Base-by-base conservation (phyloP, 805 yeast species). In the Nakazawaea laoshanensis region DNA sequence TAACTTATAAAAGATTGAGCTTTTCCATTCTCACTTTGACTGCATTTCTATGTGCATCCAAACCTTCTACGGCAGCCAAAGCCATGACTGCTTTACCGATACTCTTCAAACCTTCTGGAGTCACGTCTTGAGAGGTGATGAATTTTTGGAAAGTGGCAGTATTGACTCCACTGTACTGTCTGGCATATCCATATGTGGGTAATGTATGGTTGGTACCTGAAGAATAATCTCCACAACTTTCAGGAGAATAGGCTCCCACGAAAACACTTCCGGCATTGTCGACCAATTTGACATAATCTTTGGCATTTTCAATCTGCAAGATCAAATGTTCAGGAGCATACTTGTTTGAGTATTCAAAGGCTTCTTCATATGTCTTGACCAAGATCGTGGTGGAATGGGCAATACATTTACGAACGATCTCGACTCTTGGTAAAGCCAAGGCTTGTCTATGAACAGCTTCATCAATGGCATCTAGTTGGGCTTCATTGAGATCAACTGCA, bases 241-340 rank as follows among this genome's bases (percentile, higher is more conserved):
- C 99, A 32, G 99, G 98, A 2, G 96, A 83, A 56, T 82, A 83
- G 4, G 89, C 81, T 28, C 99, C 99, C 36, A 92, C 96, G 50
- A 92, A 92, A 16, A 92, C 92, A 20, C 94, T 81, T 24, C 99
- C 98, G 5, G 99, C 99, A 53, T 92, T 79, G 42, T 83, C 80
- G 22, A 92, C 88, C 43, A 69, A 60, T 19, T 71, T 66, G 26
- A 92, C 89, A 50, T 70, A 83, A 25, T 61, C 56, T 33, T 72
- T 62, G 9, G 98, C 96, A 42, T 88, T 60, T 40, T 81, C 77
- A 38, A 89, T 72, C 59, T 92, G 97, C 48, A 92, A 64, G 49
- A 92, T 92, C 65, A 92, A 74, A 61, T 92, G 99, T 63, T 92
- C 99, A 35, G 99, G 99, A 8, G 96, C 98, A 52, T 92, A 92